Percentiles rank a stretch among this genome's conserved stretches.
These are phyloP conservation scores for Neonectria ditissima DNA, from an alignment of 2,329 filamentous ascomycete species.

Conservation along the genomic window DNA sequence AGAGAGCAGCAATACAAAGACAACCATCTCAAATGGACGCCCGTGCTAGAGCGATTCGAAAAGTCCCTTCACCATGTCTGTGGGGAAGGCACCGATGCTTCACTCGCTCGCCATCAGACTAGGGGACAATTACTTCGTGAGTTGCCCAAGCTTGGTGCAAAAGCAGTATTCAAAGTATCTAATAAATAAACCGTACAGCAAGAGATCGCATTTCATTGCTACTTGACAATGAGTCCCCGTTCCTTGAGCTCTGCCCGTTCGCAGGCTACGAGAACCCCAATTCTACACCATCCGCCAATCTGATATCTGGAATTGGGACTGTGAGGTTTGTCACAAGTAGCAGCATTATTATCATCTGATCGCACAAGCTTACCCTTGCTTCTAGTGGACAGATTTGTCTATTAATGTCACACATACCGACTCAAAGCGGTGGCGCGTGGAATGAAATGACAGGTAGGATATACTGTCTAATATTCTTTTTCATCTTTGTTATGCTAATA, in stretches of 20 bases:
- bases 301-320: conserved; percentile 53
- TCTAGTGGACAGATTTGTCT: conserved; percentile 50
- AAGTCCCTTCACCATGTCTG: conserved; percentile 42
- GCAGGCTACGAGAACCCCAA: conserved; percentile 50
- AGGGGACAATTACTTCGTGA: conserved; percentile 35
- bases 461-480: neutral
- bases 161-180: neutral
- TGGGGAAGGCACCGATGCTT: conserved; percentile 47
- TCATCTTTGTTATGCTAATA: neutral
- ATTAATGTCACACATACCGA: conserved; percentile 56
- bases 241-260: conserved; percentile 53
- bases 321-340: conserved; percentile 10
- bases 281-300: conserved; percentile 52
- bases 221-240: conserved; percentile 53
- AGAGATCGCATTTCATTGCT: conserved; percentile 53
- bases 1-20: conserved; percentile 8
- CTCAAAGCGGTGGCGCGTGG: conserved; percentile 57
- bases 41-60: conserved; percentile 45
- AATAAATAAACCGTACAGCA: conserved; percentile 40
- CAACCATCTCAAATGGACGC: conserved; percentile 17
- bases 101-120: conserved; percentile 41
- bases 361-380: neutral
- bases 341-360: conserved; percentile 34
- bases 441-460: conserved; percentile 53
- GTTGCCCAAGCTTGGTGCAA: neutral